Evolutionary conservation across 805 yeast species (phyloP), one percentile per base, ranked within the genome.

Genomic region (Pichia deserticola): DNA sequence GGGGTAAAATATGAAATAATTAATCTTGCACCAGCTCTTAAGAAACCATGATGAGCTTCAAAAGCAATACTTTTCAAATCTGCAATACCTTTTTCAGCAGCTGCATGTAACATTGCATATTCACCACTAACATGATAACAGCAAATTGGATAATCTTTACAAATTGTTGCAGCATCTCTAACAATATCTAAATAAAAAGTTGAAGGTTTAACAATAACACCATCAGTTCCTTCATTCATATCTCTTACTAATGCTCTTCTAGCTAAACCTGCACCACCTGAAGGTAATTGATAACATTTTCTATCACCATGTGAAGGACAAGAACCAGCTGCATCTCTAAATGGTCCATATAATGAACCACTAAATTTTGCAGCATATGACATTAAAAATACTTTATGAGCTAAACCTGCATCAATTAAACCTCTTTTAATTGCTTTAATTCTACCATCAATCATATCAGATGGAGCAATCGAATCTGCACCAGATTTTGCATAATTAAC

Each of bases 111-210:
- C 99, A 93, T 93, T 34, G 98, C 97, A 63, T 79, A 93, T 69
- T 93, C 99, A 39, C 99, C 99, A 64, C 92, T 82, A 28, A 93
- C 99, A 67, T 93, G 99, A 69, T 93, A 93, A 30, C 95, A 90
- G 61, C 96, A 89, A 47, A 93, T 72, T 30, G 99, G 99, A 58
- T 86, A 79, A 64, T 93, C 93, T 46, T 71, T 67, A 62, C 96
- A 87, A 47, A 90, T 74, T 60, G 78, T 82, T 37, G 90, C 73
- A 0, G 99, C 97, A 62, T 93, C 97, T 50, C 84, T 76, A 68
- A 93, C 85, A 47, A 93, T 77, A 64, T 93, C 99, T 60, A 93
- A 75, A 67, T 92, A 93, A 69, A 93, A 92, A 5, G 98, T 89
- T 5, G 97, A 86, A 11, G 99, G 99, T 64, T 93, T 93, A 56